Percentiles rank a stretch among this genome's conserved stretches.
These are phyloP conservation scores for Hypoxylon fragiforme DNA, from an alignment of 495 filamentous ascomycete species.

Conservation along the genomic window DNA sequence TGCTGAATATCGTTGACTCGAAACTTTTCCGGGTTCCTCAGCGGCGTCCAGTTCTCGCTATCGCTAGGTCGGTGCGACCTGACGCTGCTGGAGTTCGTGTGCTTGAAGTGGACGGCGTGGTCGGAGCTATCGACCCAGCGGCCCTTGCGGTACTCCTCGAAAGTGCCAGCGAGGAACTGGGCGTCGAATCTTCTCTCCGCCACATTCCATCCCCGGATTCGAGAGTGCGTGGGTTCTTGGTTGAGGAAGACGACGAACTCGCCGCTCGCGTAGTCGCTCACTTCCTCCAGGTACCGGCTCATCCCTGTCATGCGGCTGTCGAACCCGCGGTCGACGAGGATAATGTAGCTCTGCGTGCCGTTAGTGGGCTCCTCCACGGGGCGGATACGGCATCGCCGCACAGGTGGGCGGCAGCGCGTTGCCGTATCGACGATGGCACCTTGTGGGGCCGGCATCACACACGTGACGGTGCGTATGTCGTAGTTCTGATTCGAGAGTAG, in stretches of 20 bases:
- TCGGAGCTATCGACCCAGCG: conserved; percentile 22
- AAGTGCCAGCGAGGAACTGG: conserved; percentile 10
- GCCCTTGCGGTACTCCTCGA: conserved; percentile 26
- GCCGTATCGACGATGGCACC: conserved; percentile 3
- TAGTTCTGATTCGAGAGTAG: not conserved
- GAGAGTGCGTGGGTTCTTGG: not conserved
- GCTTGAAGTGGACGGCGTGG: conserved; percentile 20
- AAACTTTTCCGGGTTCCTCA: conserved; percentile 27
- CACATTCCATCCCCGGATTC: conserved; percentile 12
- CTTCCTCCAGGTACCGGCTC: conserved; percentile 11
- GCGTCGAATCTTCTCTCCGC: conserved; percentile 5
- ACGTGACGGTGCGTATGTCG: conserved; percentile 8
- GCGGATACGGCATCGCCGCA: conserved; percentile 16
- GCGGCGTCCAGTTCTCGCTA: conserved; percentile 17
- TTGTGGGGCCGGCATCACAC: conserved; percentile 9
- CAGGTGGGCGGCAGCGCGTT: conserved; percentile 12
- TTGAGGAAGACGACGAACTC: conserved; percentile 8
- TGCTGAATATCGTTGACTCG: conserved; percentile 33
- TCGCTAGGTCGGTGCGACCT: conserved; percentile 12
- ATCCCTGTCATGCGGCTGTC: conserved; percentile 18
- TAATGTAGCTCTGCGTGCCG: conserved; percentile 22
- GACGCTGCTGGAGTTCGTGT: not conserved
- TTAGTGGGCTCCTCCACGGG: not conserved
- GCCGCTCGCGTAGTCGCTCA: conserved; percentile 4
- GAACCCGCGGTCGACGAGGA: conserved; percentile 19